Percentiles rank a stretch among this genome's conserved stretches.
phyloP scores from a whole-genome alignment of 176 grass and related monocot genomes.

The Juncus inflexus region DNA sequence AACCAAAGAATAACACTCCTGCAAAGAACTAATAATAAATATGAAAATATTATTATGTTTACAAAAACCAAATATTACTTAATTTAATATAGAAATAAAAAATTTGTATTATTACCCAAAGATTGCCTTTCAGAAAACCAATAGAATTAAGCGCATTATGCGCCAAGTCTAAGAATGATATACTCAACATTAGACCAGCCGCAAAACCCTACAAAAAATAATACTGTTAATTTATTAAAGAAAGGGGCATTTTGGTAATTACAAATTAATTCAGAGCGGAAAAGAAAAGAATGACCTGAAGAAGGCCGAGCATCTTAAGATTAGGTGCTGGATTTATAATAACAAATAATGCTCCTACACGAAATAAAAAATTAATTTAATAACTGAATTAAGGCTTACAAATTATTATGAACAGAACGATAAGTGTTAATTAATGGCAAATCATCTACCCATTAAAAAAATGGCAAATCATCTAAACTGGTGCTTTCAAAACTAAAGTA shows the following conservation, averaged over 20 bases:
- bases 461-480: background rate
- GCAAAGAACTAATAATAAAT: slow-evolving; percentile 56
- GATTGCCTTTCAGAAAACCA: slow-evolving; percentile 93
- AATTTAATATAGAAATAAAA: slow-evolving; percentile 15
- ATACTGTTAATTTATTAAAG: too few species aligned
- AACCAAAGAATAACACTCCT: slow-evolving; percentile 84
- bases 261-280: background rate
- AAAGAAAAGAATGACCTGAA: slow-evolving; percentile 56
- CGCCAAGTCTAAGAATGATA: slow-evolving; percentile 93
- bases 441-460: too few species aligned
- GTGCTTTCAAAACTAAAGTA: background rate
- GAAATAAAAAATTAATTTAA: slow-evolving; percentile 5
- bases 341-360: slow-evolving; percentile 72
- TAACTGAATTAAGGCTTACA: background rate
- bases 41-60: background rate
- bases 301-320: slow-evolving; percentile 83
- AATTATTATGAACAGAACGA: background rate
- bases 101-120: slow-evolving; percentile 55
- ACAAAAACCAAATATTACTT: background rate
- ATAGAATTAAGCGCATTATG: slow-evolving; percentile 93
- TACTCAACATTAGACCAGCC: slow-evolving; percentile 94
- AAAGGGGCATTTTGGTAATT: background rate
- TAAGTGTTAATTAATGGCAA: background rate
- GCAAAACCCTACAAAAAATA: slow-evolving; percentile 64
- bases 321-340: slow-evolving; percentile 68